A percentile compares a stretch with the other conserved stretches of the same genome.
Conservation (phyloP, 768 basidiomycete genomes). For the Collybia sordida region DNA sequence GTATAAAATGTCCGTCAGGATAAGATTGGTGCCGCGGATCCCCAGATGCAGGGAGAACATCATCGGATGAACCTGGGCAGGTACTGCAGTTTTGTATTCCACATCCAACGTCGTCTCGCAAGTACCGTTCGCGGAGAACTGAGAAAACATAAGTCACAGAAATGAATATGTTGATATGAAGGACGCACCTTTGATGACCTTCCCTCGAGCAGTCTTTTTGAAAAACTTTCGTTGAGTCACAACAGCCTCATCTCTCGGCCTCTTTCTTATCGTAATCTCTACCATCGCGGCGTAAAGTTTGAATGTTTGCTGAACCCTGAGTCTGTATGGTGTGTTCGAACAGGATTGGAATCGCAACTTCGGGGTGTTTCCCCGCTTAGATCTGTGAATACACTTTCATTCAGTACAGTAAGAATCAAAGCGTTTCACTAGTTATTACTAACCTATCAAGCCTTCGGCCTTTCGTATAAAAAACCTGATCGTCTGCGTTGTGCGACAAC, state of each 20-base stretch:
- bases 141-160: background rate
- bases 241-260: slow-evolving; percentile 67
- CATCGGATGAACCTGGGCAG: slow-evolving; percentile 46
- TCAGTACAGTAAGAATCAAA: too few species aligned
- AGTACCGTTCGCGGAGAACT: slow-evolving; percentile 93
- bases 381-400: too few species aligned
- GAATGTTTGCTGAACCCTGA: too few species aligned
- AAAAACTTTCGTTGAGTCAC: slow-evolving; percentile 89
- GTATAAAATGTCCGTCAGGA: slow-evolving; percentile 72
- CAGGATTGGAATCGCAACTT: too few species aligned
- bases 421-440: too few species aligned
- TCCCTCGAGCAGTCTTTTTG: slow-evolving; percentile 93
- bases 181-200: slow-evolving; percentile 83
- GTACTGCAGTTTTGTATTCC: slow-evolving; percentile 71
- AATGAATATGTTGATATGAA: background rate
- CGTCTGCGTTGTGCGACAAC: too few species aligned
- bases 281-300: slow-evolving; percentile 10
- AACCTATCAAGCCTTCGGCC: too few species aligned
- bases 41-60: slow-evolving; percentile 59
- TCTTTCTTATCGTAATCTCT: slow-evolving; percentile 69
- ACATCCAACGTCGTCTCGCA: slow-evolving; percentile 89
- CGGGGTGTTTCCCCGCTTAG: too few species aligned
- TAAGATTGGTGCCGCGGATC: slow-evolving; percentile 55
- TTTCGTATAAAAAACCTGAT: too few species aligned
- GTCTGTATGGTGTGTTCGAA: too few species aligned